Percentiles rank a stretch among this genome's conserved stretches.
Evolutionary conservation across 345 rosid genomes (phyloP).

Genomic region (Lepidium africanum): DNA sequence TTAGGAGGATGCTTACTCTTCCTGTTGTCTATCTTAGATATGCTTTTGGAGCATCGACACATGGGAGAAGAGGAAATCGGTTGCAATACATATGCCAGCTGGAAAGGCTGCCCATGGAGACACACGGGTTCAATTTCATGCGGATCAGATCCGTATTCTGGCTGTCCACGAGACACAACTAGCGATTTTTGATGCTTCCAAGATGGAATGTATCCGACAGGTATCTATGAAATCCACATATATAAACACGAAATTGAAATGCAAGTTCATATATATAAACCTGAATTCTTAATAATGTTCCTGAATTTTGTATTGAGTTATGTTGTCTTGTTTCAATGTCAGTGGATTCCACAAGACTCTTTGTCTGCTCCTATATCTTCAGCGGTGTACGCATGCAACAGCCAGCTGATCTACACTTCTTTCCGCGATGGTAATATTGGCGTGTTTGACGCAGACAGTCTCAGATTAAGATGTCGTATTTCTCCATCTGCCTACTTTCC

Average conservation of each 20-base stretch:
- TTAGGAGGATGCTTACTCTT: constrained; percentile 5
- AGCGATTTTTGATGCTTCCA: constrained; percentile 70
- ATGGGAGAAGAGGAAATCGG: constrained; percentile 80
- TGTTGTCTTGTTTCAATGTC: constrained; percentile 18
- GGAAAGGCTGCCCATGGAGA: constrained; percentile 65
- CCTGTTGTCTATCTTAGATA: constrained; percentile 37
- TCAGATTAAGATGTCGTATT: constrained; percentile 65
- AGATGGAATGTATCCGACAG: constrained; percentile 73
- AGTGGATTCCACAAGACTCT: constrained; percentile 80
- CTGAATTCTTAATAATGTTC: background rate
- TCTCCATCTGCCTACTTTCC: constrained; percentile 57
- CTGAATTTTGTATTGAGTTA: background rate
- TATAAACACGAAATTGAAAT: background rate
- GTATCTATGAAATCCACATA: constrained; percentile 31
- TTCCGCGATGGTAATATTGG: constrained; percentile 69
- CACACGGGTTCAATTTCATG: constrained; percentile 71
- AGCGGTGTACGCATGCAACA: constrained; percentile 73
- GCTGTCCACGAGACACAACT: constrained; percentile 82
- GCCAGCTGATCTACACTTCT: constrained; percentile 64
- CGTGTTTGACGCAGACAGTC: constrained; percentile 66
- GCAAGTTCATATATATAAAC: background rate
- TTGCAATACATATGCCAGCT: constrained; percentile 50
- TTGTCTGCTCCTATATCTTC: constrained; percentile 63
- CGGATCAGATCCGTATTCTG: constrained; percentile 63
- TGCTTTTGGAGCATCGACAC: constrained; percentile 79